Conservation (phyloP, 805 yeast species). For the Barnettozyma pratensis region DNA sequence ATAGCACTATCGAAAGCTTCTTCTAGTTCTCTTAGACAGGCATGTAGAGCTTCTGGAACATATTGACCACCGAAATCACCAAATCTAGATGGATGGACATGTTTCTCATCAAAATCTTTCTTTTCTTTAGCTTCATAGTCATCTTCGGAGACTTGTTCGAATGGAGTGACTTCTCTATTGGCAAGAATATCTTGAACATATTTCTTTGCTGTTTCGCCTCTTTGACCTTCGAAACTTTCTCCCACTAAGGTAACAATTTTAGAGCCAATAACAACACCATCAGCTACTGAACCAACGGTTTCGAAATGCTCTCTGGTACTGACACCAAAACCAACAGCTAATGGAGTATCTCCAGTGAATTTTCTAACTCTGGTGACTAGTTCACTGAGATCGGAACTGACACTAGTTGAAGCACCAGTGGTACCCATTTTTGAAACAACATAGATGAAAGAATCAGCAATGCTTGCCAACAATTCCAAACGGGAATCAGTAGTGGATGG, state of each 20-base stretch:
- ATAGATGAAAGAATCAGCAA: slow-evolving; percentile 93
- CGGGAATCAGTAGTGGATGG: slow-evolving; percentile 95
- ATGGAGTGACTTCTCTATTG: slow-evolving; percentile 37
- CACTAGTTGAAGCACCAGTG: slow-evolving; percentile 78
- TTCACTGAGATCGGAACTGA: slow-evolving; percentile 57
- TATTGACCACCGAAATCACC: slow-evolving; percentile 99
- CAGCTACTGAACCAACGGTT: slow-evolving; percentile 74
- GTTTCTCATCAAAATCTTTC: slow-evolving; percentile 46
- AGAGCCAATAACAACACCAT: slow-evolving; percentile 96
- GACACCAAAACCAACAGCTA: slow-evolving; percentile 97
- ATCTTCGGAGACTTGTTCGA: slow-evolving; percentile 24
- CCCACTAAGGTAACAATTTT: slow-evolving; percentile 69
- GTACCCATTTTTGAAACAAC: slow-evolving; percentile 98
- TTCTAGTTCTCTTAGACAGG: slow-evolving; percentile 88
- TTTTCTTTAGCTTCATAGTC: slow-evolving; percentile 31
- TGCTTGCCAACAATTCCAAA: slow-evolving; percentile 65
- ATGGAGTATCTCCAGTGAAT: slow-evolving; percentile 68
- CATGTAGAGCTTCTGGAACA: slow-evolving; percentile 93
- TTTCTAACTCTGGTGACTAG: slow-evolving; percentile 73
- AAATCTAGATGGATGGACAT: slow-evolving; percentile 69
- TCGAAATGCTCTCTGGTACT: slow-evolving; percentile 87
- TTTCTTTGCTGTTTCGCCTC: slow-evolving; percentile 57
- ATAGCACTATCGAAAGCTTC: slow-evolving; percentile 80
- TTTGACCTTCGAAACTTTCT: slow-evolving; percentile 52
- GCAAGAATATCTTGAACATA: slow-evolving; percentile 69